These are phyloP conservation scores for Dioszegia hungarica DNA, from an alignment of 768 basidiomycete genomes.

Conservation along the genomic window DNA sequence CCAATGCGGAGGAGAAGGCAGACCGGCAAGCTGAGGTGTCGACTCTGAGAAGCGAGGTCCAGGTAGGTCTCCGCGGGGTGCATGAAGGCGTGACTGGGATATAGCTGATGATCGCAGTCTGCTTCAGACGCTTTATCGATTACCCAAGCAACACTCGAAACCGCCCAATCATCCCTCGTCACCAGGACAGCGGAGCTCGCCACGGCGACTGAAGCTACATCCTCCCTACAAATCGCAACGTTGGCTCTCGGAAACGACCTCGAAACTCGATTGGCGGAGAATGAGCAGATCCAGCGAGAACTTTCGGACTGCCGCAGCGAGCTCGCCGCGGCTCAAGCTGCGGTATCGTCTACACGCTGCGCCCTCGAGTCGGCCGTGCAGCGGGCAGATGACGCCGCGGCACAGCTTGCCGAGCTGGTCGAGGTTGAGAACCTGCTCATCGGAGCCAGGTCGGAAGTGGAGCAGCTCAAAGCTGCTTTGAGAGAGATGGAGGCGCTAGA, in stretches of 20 bases:
- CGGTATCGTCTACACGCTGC: not conserved
- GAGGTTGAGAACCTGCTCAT: not conserved
- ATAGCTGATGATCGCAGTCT: not conserved
- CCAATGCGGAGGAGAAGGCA: not conserved
- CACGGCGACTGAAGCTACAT: not conserved
- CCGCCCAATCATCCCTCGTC: not conserved
- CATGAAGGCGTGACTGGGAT: too few relatives aligned
- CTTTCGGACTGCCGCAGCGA: not conserved
- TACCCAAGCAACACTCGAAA: not conserved
- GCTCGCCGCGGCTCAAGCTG: not conserved
- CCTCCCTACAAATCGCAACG: not conserved
- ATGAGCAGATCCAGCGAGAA: too few relatives aligned
- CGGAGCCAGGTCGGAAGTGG: not conserved
- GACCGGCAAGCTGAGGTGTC: not conserved
- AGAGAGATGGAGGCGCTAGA: constrained; percentile 1
- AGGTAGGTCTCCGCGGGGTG: not conserved
- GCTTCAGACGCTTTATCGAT: not conserved
- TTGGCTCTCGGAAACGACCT: not conserved
- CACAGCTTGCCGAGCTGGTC: not conserved
- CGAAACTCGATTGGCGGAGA: not conserved
- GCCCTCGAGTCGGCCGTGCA: not conserved
- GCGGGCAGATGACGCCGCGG: not conserved
- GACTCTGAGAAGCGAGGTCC: not conserved
- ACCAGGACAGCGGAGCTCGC: not conserved
- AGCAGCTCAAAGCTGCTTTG: not conserved